These are phyloP conservation scores for Rhizophagus prolifer DNA, from an alignment of 192 early-diverging fungal species.

Conservation along the genomic window DNA sequence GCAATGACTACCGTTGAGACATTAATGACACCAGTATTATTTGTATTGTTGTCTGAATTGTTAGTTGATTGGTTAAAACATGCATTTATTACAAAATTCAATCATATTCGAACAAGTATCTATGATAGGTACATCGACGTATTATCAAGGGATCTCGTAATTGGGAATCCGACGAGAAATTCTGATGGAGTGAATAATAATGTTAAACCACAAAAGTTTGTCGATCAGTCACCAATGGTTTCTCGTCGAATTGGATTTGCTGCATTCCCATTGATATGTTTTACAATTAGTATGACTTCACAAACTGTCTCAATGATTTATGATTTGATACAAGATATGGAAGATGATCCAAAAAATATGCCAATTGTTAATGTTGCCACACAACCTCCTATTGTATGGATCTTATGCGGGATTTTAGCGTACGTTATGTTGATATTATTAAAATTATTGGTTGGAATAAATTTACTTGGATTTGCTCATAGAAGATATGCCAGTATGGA, in stretches of 20 bases:
- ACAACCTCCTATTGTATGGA: slow-evolving; percentile 27
- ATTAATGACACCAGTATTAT: slow-evolving; percentile 77
- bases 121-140: slow-evolving; percentile 87
- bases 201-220: slow-evolving; percentile 44
- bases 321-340: slow-evolving; percentile 28
- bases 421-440: slow-evolving; percentile 37
- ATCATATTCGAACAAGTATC: slow-evolving; percentile 84
- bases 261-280: slow-evolving; percentile 72
- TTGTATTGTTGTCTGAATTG: slow-evolving; percentile 87
- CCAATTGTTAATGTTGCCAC: slow-evolving; percentile 28
- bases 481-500: slow-evolving; percentile 61
- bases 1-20: slow-evolving; percentile 63
- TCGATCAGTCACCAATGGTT: slow-evolving; percentile 74
- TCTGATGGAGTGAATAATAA: neutral
- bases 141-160: slow-evolving; percentile 82
- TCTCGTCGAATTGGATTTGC: slow-evolving; percentile 81
- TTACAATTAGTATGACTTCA: slow-evolving; percentile 32
- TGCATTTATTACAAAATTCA: slow-evolving; percentile 97
- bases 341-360: slow-evolving; percentile 27
- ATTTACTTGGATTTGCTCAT: slow-evolving; percentile 73
- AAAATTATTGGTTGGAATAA: slow-evolving; percentile 78
- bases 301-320: slow-evolving; percentile 34
- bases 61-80: slow-evolving; percentile 98
- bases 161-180: slow-evolving; percentile 44
- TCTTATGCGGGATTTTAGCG: slow-evolving; percentile 25